phyloP scores from a whole-genome alignment of 2,329 filamentous ascomycete genomes.

The Apiospora marii region DNA sequence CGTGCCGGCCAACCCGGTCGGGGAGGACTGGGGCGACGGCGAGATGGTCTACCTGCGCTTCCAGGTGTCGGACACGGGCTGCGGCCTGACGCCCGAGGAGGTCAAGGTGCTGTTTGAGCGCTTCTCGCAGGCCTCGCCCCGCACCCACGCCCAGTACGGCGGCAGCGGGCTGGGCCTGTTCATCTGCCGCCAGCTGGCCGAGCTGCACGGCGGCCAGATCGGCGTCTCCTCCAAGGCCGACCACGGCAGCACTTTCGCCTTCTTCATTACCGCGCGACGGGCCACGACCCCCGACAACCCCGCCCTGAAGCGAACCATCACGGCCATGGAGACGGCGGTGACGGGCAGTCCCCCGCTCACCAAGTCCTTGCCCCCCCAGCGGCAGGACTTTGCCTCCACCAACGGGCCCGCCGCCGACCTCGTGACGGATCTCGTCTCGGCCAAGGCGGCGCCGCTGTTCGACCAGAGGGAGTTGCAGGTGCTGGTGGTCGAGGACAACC shows the following conservation, averaged over 20 bases:
- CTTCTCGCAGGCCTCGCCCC: constrained; percentile 67
- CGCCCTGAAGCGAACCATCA: not conserved
- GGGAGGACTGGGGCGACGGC: constrained; percentile 44
- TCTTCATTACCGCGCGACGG: constrained; percentile 66
- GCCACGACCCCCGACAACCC: constrained; percentile 36
- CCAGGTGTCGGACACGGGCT: constrained; percentile 71
- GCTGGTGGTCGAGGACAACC: constrained; percentile 72
- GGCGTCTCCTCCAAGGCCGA: constrained; percentile 67
- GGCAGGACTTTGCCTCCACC: constrained; percentile 36
- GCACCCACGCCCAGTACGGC: constrained; percentile 65
- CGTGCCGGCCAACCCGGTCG: constrained; percentile 27
- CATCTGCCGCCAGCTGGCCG: constrained; percentile 69
- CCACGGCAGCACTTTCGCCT: constrained; percentile 67
- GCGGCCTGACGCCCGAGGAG: constrained; percentile 67
- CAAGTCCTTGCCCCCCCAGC: constrained; percentile 34
- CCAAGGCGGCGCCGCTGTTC: constrained; percentile 31
- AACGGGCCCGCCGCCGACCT: constrained; percentile 24
- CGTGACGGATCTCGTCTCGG: constrained; percentile 33
- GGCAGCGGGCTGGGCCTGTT: constrained; percentile 70
- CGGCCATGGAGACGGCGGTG: not conserved
- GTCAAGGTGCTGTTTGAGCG: constrained; percentile 72
- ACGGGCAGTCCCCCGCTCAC: constrained; percentile 24
- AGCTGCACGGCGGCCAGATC: constrained; percentile 71
- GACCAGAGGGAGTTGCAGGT: constrained; percentile 62
- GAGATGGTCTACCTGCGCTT: constrained; percentile 51